Evolutionary conservation across 441 rosid species (phyloP), one percentile per base, ranked within the genome.

Genomic region (Pelargonium australe): DNA sequence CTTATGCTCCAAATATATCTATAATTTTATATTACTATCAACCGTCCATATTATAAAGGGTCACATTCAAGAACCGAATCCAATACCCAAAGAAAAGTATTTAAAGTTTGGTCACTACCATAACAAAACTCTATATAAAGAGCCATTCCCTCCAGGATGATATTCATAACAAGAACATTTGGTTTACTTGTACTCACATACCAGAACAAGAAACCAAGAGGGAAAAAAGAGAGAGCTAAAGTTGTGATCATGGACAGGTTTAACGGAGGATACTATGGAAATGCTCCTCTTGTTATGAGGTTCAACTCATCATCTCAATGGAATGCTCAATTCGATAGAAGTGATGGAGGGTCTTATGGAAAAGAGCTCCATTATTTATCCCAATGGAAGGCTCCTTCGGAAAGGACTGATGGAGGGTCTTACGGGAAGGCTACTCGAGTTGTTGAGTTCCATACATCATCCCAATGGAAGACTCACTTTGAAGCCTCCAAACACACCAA

Each of bases 341-440:
- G 5, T 6, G 6, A 51, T 51, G 57, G 17, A 51, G 57, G 14
- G 57, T 51, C 57, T 44, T 44, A 44, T 44, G 49, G 49, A 12
- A 44, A 44, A 12, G 10, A 12, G 9, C 49, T 44, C 49, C 49
- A n/a, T n/a, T n/a, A 44, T 44, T 2, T 44, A 44, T 13, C 57
- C 17, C 57, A 13, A 51, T 51, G 57, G 57, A 51, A 51, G 57
- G 57, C 57, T 51, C 17, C 57, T 16, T 51, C 17, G 6, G 57
- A 51, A 13, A 51, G 57, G 57, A 6, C 14, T 44, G 49, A 44
- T 1, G 49, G 49, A 44, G 49, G 10, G 49, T 44, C 49, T 3
- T 44, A 44, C 49, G 57, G 57, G 17, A 51, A 13, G 57, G 57
- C 57, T 51, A 51, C 57, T 51, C 57, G 57, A n/a, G 57, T 51